Evolutionary conservation across 1,284 basidiomycete species (phyloP).

Genomic region (Ceratobasidium sp.): DNA sequence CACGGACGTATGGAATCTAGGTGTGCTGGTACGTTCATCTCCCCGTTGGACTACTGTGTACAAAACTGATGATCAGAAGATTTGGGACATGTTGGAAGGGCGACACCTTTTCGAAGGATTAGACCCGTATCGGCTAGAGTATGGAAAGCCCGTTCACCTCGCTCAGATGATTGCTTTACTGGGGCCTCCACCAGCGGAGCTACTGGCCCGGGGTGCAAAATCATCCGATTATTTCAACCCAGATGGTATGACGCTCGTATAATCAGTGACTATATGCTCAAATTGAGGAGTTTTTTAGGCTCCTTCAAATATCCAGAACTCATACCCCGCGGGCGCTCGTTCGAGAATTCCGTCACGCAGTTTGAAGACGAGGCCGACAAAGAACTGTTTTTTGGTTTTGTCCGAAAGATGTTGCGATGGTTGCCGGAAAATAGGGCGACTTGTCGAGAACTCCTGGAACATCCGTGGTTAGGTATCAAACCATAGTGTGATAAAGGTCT

Average conservation of each 20-base stretch:
- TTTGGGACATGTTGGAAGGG: constrained; percentile 20
- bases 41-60: not conserved
- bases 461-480: constrained; percentile 15
- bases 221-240: not conserved
- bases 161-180: constrained; percentile 5
- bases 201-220: not conserved
- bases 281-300: not conserved
- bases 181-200: constrained; percentile 14
- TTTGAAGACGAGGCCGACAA: not conserved
- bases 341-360: not conserved
- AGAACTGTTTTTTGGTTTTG: constrained; percentile 21
- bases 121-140: not conserved
- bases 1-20: constrained; percentile 25
- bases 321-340: not conserved
- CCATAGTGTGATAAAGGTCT: not conserved
- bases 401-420: constrained; percentile 13
- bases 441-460: not conserved
- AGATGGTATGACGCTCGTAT: not conserved
- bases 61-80: not conserved
- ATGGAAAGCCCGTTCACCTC: not conserved
- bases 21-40: not conserved
- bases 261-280: too few species aligned
- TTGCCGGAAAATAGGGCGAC: constrained; percentile 10
- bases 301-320: not conserved
- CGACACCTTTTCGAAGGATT: not conserved